phyloP scores from a whole-genome alignment of 2,329 filamentous ascomycete species.

The Pseudogymnoascus sp. region DNA sequence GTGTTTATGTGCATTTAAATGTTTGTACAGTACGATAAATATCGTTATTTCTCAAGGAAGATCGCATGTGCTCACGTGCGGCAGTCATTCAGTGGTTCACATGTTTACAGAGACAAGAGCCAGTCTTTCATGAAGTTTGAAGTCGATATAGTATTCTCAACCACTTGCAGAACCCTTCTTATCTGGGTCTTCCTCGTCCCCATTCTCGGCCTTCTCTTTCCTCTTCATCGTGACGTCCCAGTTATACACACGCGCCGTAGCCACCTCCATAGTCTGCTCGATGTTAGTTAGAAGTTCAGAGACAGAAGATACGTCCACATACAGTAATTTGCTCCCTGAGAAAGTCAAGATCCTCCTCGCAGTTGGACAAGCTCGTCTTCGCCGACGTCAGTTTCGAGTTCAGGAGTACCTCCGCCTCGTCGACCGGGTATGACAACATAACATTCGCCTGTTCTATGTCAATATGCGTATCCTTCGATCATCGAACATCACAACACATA shows the following conservation, averaged over 20 bases:
- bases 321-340: constrained; percentile 94
- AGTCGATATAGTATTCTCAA: constrained; percentile 13
- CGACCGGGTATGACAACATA: constrained; percentile 90
- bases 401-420: constrained; percentile 75
- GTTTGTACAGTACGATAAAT: background rate
- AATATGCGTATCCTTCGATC: background rate
- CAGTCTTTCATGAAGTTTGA: background rate
- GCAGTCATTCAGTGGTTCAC: background rate
- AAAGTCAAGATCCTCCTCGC: constrained; percentile 94
- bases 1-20: background rate
- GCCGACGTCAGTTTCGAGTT: constrained; percentile 70
- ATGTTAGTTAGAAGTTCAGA: background rate
- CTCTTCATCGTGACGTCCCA: constrained; percentile 96
- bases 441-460: constrained; percentile 66
- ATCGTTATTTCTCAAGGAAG: background rate
- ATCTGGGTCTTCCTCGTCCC: constrained; percentile 27
- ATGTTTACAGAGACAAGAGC: background rate
- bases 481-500: constrained; percentile 35
- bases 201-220: constrained; percentile 72
- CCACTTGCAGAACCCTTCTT: constrained; percentile 29
- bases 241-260: constrained; percentile 95
- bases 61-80: background rate
- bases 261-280: constrained; percentile 86
- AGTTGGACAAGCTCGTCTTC: constrained; percentile 72
- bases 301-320: constrained; percentile 30